Base-by-base conservation (phyloP, 768 basidiomycete species). In the Boletus insuetus region DNA sequence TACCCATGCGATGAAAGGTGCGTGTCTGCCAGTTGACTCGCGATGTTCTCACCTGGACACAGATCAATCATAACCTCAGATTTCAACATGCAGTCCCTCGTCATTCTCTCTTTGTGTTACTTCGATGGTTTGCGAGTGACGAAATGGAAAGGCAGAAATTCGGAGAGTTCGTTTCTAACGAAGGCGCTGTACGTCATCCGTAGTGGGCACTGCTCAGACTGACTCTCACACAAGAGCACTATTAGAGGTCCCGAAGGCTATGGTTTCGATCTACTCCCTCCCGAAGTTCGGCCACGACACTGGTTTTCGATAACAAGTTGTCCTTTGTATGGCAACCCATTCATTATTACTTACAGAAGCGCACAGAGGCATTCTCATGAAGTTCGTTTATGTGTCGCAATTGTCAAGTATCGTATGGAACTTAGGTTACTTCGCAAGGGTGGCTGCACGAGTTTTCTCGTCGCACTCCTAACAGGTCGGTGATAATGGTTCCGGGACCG, bases 291-390 rank as follows among this genome's bases (percentile, higher is more conserved):
- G 17, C 83, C 93, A 3, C 77, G 97, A 34, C 85, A 94, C n/a
- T n/a, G n/a, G 49, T 99, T 98, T 69, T 96, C 94, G 1, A 98
- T 99, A 50, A 87, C 95, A 3, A 92, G 88, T 56, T 90, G 92
- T 1, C 68, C 78, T 1, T 22, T 26, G 14, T 16, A 4, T 7
- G 22, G 34, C 11, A 4, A 32, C n/a, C 22, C 8, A 41, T 10
- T 4, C 26, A 7, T 17, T 19, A 22, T 24, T 24, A 24, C 51
- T 52, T 3, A 57, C 9, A 17, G 5, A 11, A 20, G 26, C 10
- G 9, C 34, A 3, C 54, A 83, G 81, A 64, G 69, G 46, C 82
- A 90, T 67, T 86, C 86, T 3, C 77, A 76, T 13, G 77, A 85
- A 64, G 77, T 98, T 3, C 89, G 98, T 51, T 80, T 98, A 0